A percentile compares a stretch with the other conserved stretches of the same genome.
Evolutionary conservation across 805 yeast species (phyloP).

Genomic region (Kodamaea kakaduensis): DNA sequence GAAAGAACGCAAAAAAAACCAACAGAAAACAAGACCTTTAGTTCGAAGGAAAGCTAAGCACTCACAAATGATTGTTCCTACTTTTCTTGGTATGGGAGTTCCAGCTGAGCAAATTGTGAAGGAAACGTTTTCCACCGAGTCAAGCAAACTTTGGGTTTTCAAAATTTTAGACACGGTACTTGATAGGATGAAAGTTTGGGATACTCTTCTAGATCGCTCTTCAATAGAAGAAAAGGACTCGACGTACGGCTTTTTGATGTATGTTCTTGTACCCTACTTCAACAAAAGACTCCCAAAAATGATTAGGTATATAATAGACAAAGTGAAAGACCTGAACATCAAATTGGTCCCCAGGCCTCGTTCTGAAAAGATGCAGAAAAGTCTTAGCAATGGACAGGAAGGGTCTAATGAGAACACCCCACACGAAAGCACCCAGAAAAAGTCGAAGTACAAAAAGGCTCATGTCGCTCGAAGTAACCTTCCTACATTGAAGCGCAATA

Average conservation of each 20-base stretch:
- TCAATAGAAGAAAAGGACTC: slow-evolving; percentile 32
- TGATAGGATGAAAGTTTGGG: slow-evolving; percentile 54
- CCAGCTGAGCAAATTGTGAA: slow-evolving; percentile 8
- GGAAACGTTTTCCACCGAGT: background rate
- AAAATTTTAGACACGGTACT: slow-evolving; percentile 39
- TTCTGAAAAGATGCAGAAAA: background rate
- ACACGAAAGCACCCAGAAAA: background rate
- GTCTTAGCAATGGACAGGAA: slow-evolving; percentile 1
- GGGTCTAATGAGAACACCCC: slow-evolving; percentile 7
- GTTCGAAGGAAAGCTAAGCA: slow-evolving; percentile 17
- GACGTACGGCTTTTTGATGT: slow-evolving; percentile 45
- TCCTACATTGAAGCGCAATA: slow-evolving; percentile 17
- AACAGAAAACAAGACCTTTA: slow-evolving; percentile 19
- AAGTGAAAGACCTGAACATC: slow-evolving; percentile 46
- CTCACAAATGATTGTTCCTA: slow-evolving; percentile 33
- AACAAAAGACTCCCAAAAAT: slow-evolving; percentile 45
- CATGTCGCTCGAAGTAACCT: slow-evolving; percentile 10
- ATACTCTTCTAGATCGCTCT: slow-evolving; percentile 38
- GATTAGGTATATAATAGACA: slow-evolving; percentile 43
- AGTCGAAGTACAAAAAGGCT: slow-evolving; percentile 15
- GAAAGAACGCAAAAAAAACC: slow-evolving; percentile 21
- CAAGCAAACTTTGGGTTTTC: slow-evolving; percentile 12
- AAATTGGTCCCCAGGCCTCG: slow-evolving; percentile 17
- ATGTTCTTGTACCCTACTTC: slow-evolving; percentile 52
- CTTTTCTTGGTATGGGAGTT: slow-evolving; percentile 40